Evolutionary conservation across 1,284 basidiomycete genomes (phyloP).

Genomic region (Marasmius fiardii): DNA sequence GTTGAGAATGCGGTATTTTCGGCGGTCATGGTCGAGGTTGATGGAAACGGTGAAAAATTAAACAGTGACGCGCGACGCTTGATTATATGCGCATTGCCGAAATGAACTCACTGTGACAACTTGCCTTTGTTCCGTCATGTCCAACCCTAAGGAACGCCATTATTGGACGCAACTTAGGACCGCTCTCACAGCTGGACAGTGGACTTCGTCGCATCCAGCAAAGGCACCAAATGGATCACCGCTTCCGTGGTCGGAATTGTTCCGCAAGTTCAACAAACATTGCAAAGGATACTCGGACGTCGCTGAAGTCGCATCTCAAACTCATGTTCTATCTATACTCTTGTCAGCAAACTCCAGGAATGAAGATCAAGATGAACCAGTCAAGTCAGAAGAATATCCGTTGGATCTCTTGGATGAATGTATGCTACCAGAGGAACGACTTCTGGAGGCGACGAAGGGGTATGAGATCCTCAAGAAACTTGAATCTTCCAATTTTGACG

Average conservation of each 20-base stretch:
- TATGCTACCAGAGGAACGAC: conserved; percentile 47
- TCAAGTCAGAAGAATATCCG: conserved; percentile 29
- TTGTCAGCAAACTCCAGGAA: conserved; percentile 44
- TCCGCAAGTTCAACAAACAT: conserved; percentile 90
- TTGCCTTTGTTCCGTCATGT: conserved; percentile 20
- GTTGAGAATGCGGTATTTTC: conserved; percentile 46
- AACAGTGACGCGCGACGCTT: no score
- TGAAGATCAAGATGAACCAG: conserved; percentile 40
- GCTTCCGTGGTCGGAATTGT: conserved; percentile 76
- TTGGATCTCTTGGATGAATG: conserved; percentile 54
- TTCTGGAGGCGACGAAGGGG: conserved; percentile 47
- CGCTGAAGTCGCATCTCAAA: conserved; percentile 66
- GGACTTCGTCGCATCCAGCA: conserved; percentile 59
- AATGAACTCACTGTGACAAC: neutral
- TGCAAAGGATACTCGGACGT: conserved; percentile 57
- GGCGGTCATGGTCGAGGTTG: neutral
- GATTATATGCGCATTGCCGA: no score
- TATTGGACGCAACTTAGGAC: conserved; percentile 72
- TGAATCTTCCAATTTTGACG: conserved; percentile 54
- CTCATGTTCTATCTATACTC: conserved; percentile 59
- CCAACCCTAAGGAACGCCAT: conserved; percentile 56
- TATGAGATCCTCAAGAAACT: conserved; percentile 52
- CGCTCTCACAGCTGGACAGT: conserved; percentile 66
- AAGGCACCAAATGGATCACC: conserved; percentile 54
- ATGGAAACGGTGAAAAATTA: neutral